These are phyloP conservation scores for Curvularia sp. DNA, from an alignment of 2,329 filamentous ascomycete species.

Conservation along the genomic window DNA sequence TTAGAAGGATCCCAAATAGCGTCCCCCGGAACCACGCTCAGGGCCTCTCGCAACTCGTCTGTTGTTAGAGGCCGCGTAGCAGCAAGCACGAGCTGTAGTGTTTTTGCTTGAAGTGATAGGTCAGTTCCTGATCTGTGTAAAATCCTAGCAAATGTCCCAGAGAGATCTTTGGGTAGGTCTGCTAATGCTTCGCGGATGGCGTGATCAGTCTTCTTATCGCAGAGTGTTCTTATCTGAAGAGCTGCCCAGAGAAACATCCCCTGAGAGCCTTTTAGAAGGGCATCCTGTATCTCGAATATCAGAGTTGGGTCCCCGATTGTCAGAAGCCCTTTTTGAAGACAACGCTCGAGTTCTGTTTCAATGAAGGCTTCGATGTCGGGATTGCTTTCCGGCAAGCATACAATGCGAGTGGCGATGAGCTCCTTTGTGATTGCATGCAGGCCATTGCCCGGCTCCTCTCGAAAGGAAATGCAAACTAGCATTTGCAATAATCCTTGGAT, in stretches of 20 bases:
- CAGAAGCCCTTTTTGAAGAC: conserved; percentile 24
- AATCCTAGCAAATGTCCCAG: conserved; percentile 18
- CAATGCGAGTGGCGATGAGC: conserved; percentile 7
- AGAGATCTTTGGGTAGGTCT: conserved; percentile 28
- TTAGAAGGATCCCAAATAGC: conserved; percentile 21
- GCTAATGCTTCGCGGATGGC: conserved; percentile 41
- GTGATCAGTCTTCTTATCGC: conserved; percentile 47
- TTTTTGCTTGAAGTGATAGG: conserved; percentile 29
- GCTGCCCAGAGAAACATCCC: conserved; percentile 41
- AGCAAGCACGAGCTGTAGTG: conserved; percentile 42
- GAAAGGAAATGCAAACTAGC: conserved; percentile 33
- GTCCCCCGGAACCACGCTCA: conserved; percentile 49
- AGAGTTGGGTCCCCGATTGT: conserved; percentile 33
- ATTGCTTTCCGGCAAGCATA: conserved; percentile 31
- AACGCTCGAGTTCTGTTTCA: conserved; percentile 32
- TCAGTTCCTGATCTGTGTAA: conserved; percentile 10
- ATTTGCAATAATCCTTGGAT: conserved; percentile 33
- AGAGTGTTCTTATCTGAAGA: conserved; percentile 37
- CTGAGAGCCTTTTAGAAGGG: conserved; percentile 26
- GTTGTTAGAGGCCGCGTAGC: conserved; percentile 42
- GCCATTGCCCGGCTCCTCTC: conserved; percentile 27
- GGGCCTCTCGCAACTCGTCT: conserved; percentile 50
- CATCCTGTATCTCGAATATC: conserved; percentile 36
- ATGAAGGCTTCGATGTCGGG: conserved; percentile 37
- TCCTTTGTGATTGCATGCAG: conserved; percentile 2